Evolutionary conservation across 306 rosid genomes (phyloP).

Genomic region (Cucumis melo): DNA sequence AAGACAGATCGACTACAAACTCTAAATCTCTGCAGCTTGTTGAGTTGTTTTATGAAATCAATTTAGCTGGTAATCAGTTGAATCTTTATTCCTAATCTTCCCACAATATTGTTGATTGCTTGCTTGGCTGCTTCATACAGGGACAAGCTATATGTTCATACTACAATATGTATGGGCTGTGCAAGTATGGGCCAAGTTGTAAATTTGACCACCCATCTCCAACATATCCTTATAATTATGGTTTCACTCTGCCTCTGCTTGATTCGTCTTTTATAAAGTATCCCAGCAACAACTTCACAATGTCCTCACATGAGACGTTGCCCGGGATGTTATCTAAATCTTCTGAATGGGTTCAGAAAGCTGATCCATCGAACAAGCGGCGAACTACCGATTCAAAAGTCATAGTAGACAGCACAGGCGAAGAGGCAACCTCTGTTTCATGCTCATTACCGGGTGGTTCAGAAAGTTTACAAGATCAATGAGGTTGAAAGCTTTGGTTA

Average conservation of each 20-base stretch:
- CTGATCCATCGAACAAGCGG: conserved; percentile 14
- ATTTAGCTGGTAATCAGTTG: neutral
- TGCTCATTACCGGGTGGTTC: conserved; percentile 33
- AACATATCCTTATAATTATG: conserved; percentile 43
- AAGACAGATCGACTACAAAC: neutral
- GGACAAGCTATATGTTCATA: conserved; percentile 72
- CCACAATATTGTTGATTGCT: neutral
- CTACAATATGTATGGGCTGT: conserved; percentile 60
- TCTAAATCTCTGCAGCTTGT: neutral
- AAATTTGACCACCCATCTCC: conserved; percentile 65
- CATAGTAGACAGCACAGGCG: conserved; percentile 28
- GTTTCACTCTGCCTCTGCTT: conserved; percentile 24
- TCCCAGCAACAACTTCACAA: conserved; percentile 28
- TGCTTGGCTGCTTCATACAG: conserved; percentile 27
- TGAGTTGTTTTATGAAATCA: neutral
- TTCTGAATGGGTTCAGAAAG: conserved; percentile 24
- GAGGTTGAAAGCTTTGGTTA: conserved; percentile 14
- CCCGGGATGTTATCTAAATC: conserved; percentile 36
- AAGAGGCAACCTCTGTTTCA: conserved; percentile 32
- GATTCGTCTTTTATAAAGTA: conserved; percentile 33
- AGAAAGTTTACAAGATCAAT: conserved; percentile 41
- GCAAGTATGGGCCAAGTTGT: conserved; percentile 93
- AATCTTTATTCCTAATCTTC: neutral
- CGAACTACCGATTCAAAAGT: conserved; percentile 33
- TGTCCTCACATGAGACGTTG: conserved; percentile 33